phyloP scores from a whole-genome alignment of 768 basidiomycete species.

The Boletellus emodensis region DNA sequence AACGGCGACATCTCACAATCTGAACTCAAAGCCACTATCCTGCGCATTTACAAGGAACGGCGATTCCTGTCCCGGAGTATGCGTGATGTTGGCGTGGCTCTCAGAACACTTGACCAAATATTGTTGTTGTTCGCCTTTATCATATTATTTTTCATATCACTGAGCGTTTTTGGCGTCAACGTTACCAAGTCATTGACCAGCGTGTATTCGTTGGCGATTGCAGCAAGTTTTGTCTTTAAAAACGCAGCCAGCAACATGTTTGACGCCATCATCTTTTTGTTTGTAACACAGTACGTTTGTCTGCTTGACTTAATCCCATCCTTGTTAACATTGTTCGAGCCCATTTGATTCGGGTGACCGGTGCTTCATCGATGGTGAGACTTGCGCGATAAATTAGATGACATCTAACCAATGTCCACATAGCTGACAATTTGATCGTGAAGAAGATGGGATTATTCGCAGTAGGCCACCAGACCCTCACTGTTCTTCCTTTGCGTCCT shows the following conservation, averaged over 20 bases:
- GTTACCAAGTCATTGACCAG: slow-evolving; percentile 65
- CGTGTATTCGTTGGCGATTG: slow-evolving; percentile 68
- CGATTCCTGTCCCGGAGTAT: slow-evolving; percentile 71
- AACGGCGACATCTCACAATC: slow-evolving; percentile 72
- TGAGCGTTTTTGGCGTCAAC: slow-evolving; percentile 68
- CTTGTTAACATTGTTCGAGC: slow-evolving; percentile 32
- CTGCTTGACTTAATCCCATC: background rate
- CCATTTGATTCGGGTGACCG: slow-evolving; percentile 82
- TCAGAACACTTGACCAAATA: slow-evolving; percentile 60
- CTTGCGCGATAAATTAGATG: background rate
- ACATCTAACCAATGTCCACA: slow-evolving; percentile 5
- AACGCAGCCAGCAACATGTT: slow-evolving; percentile 66
- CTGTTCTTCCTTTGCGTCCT: background rate
- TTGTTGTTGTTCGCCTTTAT: slow-evolving; percentile 59
- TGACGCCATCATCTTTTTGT: slow-evolving; percentile 78
- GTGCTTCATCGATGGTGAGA: slow-evolving; percentile 63
- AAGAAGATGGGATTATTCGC: slow-evolving; percentile 81
- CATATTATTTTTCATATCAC: slow-evolving; percentile 67
- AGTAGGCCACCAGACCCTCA: slow-evolving; percentile 31
- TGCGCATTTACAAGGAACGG: slow-evolving; percentile 76
- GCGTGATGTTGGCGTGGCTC: slow-evolving; percentile 68
- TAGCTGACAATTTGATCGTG: slow-evolving; percentile 67
- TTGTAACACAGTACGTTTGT: slow-evolving; percentile 71
- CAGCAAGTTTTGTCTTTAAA: slow-evolving; percentile 80
- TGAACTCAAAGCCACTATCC: slow-evolving; percentile 67